Base-by-base conservation (phyloP, 179 eudicot species). In the Carnegiea gigantea region DNA sequence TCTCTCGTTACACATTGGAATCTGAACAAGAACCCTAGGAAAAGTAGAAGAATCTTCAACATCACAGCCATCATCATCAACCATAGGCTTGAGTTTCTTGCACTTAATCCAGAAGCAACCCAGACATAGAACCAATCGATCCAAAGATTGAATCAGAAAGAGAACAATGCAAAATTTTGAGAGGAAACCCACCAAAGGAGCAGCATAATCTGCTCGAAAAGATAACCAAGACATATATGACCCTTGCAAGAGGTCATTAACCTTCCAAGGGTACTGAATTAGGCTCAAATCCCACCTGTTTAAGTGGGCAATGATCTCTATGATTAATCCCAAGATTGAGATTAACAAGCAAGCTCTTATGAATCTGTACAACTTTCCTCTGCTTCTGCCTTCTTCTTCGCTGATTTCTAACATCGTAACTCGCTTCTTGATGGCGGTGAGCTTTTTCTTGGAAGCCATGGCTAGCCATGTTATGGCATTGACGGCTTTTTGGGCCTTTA, bases 11-110 rank as follows among this genome's bases (percentile, higher is more conserved):
- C 93, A 89, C 93, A 91, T 91, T 3, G 93, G 92, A 78, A 91
- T 91, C 83, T 91, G 93, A 59, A 91, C 88, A 91, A 91, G 93
- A 84, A 91, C 92, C 93, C 85, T 91, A 17, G 93, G 93, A 70
- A 84, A 91, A 78, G 77, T 83, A 24, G 88, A 83, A 43, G 78
- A 74, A 80, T 89, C 89, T 24, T 89, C 93, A 77, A 83, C 6
- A 71, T 89, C 93, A 79, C 38, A 79, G 17, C 79, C 79, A 78
- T 85, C 86, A 78, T 85, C 86, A 59, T 78, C 76, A 14, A 79
- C 74, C 76, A 53, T 82, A 20, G 93, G 93, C 81, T 86, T 89
- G 83, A 91, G 38, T 78, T 82, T 85, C 90, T 85, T 91, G 78
- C 38, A 78, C 83, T 89, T 89, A 3, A 89, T 88, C 90, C 91